A percentile compares a stretch with the other conserved stretches of the same genome.
Evolutionary conservation across 305 asterid genomes (phyloP).

Genomic region (Solanum chacoense): DNA sequence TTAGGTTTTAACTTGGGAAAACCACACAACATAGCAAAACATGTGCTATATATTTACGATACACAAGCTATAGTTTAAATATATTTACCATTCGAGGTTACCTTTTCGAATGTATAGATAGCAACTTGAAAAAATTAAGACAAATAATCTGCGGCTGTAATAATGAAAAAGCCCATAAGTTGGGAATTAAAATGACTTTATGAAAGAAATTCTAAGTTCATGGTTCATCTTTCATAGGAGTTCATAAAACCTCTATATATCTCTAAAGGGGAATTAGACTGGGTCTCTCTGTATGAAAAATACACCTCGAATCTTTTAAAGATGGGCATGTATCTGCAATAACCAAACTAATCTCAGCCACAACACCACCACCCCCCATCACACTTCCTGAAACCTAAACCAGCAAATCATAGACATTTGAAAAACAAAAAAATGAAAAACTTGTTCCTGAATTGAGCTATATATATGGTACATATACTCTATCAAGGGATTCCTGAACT

Average conservation of each 20-base stretch:
- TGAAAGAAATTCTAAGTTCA: neutral
- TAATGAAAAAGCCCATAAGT: neutral
- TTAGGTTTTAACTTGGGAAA: neutral
- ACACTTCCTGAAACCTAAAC: constrained; percentile 18
- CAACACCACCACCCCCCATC: constrained; percentile 24
- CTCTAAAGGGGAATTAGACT: neutral
- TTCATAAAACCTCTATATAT: neutral
- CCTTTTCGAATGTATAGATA: neutral
- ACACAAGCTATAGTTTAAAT: neutral
- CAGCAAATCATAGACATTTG: constrained; percentile 1
- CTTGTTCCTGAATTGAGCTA: constrained; percentile 60
- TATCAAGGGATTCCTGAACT: constrained; percentile 48
- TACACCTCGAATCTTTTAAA: constrained; percentile 1
- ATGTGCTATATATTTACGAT: too few species aligned
- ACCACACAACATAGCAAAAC: neutral
- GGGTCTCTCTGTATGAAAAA: neutral
- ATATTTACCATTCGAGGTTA: neutral
- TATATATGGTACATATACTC: constrained; percentile 75
- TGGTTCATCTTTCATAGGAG: neutral
- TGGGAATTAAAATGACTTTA: neutral
- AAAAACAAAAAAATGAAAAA: constrained; percentile 1
- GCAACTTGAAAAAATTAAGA: neutral
- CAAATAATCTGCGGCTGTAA: neutral
- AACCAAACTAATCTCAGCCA: constrained; percentile 20
- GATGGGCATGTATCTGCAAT: constrained; percentile 15